Conservation (phyloP, 2,329 filamentous ascomycete species). For the Microthyrium microscopicum region DNA sequence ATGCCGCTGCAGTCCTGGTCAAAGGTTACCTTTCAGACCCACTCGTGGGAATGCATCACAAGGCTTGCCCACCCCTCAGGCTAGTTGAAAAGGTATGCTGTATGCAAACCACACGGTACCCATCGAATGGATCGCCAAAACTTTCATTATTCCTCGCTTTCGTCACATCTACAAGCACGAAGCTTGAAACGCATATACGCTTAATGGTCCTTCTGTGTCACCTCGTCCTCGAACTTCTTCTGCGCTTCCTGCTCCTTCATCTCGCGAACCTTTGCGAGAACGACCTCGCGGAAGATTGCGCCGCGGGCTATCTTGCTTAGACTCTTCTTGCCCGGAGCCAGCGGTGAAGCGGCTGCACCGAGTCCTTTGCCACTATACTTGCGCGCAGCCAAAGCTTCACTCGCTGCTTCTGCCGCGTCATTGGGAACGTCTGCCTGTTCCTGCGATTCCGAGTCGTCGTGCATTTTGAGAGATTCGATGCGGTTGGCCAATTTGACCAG, state of each 20-base stretch:
- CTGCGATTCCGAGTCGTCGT: conserved; percentile 64
- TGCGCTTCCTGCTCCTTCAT: conserved; percentile 75
- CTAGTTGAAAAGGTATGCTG: too few relatives aligned
- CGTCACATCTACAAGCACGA: too few relatives aligned
- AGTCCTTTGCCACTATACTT: conserved; percentile 13
- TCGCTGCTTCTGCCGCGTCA: conserved; percentile 41
- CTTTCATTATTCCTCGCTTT: too few relatives aligned
- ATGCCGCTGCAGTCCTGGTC: too few relatives aligned
- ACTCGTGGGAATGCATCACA: too few relatives aligned
- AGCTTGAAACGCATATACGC: too few relatives aligned
- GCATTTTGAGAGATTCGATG: conserved; percentile 85
- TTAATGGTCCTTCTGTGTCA: too few relatives aligned
- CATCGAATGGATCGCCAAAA: too few relatives aligned
- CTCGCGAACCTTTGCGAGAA: conserved; percentile 82
- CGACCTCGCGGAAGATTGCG: conserved; percentile 84
- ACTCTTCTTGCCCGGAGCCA: conserved; percentile 19
- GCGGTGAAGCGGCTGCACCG: background rate
- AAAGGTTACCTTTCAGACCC: too few relatives aligned
- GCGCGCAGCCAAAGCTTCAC: conserved; percentile 23
- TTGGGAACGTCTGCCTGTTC: conserved; percentile 41
- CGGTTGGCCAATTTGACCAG: conserved; percentile 91
- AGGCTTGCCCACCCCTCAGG: too few relatives aligned
- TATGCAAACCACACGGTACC: too few relatives aligned
- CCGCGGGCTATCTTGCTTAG: conserved; percentile 43
- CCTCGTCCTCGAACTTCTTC: conserved; percentile 48